These are phyloP conservation scores for Syzygium syzygioides DNA, from an alignment of 441 rosid genomes.

Conservation along the genomic window DNA sequence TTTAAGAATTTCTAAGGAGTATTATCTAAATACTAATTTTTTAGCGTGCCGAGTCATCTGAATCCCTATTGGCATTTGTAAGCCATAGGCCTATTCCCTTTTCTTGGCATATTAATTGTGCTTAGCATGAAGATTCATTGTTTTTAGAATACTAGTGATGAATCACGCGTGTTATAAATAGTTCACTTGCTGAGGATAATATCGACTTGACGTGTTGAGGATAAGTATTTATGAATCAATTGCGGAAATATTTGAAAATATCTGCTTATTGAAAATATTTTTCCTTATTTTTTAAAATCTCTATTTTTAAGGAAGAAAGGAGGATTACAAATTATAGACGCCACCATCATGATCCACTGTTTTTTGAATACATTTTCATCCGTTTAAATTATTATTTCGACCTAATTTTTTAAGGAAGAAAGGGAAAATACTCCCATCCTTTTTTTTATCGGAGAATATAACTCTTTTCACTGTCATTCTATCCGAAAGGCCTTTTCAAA, in stretches of 20 bases:
- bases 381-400: not conserved
- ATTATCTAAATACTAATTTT: not conserved
- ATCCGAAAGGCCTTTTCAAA: fast-evolving
- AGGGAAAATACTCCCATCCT: not conserved
- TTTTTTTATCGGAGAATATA: not conserved
- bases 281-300: not conserved
- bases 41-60: not conserved
- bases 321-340: fast-evolving
- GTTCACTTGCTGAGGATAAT: too few relatives aligned
- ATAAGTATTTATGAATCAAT: not conserved
- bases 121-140: not conserved
- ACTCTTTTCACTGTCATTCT: not conserved
- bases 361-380: not conserved
- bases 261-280: not conserved
- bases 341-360: not conserved
- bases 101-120: not conserved
- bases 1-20: not conserved
- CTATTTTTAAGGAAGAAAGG: not conserved
- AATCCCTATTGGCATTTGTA: not conserved
- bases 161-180: not conserved
- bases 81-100: not conserved
- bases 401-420: not conserved
- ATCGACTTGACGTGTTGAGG: too few relatives aligned
- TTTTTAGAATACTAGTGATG: not conserved
- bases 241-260: not conserved